Base-by-base conservation (phyloP, 495 filamentous ascomycete genomes). In the Neurospora discreta region DNA sequence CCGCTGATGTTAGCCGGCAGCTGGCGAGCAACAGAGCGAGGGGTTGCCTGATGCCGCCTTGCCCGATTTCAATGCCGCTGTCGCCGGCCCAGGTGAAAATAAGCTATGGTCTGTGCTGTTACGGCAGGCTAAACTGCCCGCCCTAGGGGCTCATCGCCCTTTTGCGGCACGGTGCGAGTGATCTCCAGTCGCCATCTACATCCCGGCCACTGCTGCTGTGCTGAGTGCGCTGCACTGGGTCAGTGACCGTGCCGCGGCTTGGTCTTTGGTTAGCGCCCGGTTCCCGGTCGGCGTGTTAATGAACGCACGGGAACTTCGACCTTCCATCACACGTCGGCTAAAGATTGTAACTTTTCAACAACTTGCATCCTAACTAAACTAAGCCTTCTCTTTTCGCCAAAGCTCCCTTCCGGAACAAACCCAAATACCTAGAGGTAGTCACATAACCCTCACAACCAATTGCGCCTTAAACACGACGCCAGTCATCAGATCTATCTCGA, bases 51-150 rank as follows among this genome's bases (percentile, higher is more conserved):
- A 52, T 36, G 33, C 33, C 33, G 33, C 4, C 33, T 52, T 52
- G 44, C 44, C 44, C 23, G 44, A 52, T 52, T 23, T 18, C 46
- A 26, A 7, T 30, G 46, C 46, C 11, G 23, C 46, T 30, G 8
- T 60, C 23, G 23, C 11, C 23, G 23, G 5, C 13, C 23, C 46
- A 39, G 67, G 13, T 33, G 40, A 68, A 70, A 76, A 75, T 77
- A 78, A 78, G 77, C 33, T 72, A 52, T 80, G 77, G 78, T 78
- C 78, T 72, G 74, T 79, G 78, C 78, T 60, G 52, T 33, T 18
- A 60, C 26, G 52, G 52, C 52, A 60, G 52, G 52, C 52, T 33
- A 33, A 16, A 33, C 30, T 8, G 46, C 20, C 46, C 23, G n/a
- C n/a, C n/a, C n/a, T n/a, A 3, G 11, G 5, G 46, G 43, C 43